phyloP scores from a whole-genome alignment of 441 rosid species.

The Adansonia gregorii region DNA sequence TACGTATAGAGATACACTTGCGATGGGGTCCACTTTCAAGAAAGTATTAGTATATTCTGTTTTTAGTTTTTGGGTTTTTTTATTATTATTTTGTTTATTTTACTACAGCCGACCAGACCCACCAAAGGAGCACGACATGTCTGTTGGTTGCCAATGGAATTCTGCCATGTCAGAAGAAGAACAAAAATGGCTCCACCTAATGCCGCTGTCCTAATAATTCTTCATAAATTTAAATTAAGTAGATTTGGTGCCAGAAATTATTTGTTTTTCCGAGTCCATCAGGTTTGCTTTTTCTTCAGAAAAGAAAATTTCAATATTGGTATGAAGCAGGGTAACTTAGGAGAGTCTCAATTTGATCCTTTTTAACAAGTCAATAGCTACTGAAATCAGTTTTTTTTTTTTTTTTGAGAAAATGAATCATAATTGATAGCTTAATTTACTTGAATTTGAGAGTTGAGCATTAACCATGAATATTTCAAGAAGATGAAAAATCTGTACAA shows the following conservation, averaged over 20 bases:
- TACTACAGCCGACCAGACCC: constrained; percentile 4
- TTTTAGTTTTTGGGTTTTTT: neutral
- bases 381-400: neutral
- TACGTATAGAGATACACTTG: neutral
- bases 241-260: neutral
- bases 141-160: neutral
- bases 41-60: neutral
- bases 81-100: neutral
- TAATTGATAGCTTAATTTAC: too few relatives aligned
- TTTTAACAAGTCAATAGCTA: neutral
- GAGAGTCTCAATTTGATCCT: too few relatives aligned
- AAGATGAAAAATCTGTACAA: neutral
- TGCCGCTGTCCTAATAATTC: neutral
- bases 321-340: neutral
- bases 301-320: neutral
- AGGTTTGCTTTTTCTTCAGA: neutral
- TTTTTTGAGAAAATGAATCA: neutral
- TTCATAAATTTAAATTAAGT: neutral
- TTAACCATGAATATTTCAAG: neutral
- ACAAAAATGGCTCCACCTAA: neutral
- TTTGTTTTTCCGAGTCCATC: neutral
- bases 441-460: too few relatives aligned
- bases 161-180: constrained; percentile 9
- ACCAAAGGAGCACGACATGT: neutral
- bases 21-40: constrained; percentile 5